Percentiles rank a stretch among this genome's conserved stretches.
Conservation (phyloP, 345 rosid genomes). For the Viola odorata region DNA sequence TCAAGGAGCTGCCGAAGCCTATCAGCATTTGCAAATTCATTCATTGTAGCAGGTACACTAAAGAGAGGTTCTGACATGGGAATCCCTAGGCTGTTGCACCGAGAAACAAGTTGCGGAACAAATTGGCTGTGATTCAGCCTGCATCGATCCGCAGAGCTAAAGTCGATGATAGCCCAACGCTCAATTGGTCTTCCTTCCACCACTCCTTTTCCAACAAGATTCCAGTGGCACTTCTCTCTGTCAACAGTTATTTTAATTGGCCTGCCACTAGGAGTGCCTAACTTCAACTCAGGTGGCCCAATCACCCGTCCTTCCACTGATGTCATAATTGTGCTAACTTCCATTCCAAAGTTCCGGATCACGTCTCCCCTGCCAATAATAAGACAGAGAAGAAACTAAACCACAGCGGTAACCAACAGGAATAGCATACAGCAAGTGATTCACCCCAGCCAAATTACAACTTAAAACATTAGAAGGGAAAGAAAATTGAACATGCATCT, state of each 20-base stretch:
- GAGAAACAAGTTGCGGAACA: constrained; percentile 33
- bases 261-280: constrained; percentile 34
- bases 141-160: constrained; percentile 30
- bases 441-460: background rate
- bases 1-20: constrained; percentile 39
- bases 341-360: constrained; percentile 52
- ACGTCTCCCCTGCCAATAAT: constrained; percentile 50
- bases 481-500: no score
- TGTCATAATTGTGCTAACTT: constrained; percentile 61
- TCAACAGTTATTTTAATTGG: constrained; percentile 42
- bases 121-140: constrained; percentile 25
- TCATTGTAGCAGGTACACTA: constrained; percentile 33
- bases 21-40: constrained; percentile 28
- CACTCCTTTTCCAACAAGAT: constrained; percentile 49
- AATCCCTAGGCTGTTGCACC: constrained; percentile 56
- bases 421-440: background rate
- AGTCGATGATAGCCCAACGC: constrained; percentile 74
- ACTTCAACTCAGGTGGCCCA: constrained; percentile 60
- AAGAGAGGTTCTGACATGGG: constrained; percentile 44
- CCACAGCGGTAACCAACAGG: background rate
- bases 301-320: constrained; percentile 64
- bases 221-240: constrained; percentile 66
- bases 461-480: no score
- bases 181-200: constrained; percentile 54
- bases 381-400: background rate